Conservation (phyloP, 306 rosid genomes). For the Inga leiocalycina region DNA sequence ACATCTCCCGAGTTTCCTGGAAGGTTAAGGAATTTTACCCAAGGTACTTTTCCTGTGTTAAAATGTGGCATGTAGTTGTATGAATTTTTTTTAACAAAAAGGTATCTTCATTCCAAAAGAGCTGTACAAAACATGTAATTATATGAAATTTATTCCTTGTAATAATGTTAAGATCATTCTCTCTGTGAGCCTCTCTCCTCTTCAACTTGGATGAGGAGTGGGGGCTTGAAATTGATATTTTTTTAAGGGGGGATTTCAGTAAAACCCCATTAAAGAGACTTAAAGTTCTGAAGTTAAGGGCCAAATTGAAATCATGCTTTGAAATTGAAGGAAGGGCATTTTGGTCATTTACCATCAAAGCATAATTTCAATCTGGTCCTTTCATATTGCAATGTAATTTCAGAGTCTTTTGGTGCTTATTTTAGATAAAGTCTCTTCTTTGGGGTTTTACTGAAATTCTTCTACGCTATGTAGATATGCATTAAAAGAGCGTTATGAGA, state of each 20-base stretch:
- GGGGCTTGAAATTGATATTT: too few species aligned
- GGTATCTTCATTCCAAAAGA: too few species aligned
- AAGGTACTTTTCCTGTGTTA: background rate
- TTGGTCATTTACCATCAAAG: too few species aligned
- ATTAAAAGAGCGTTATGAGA: background rate
- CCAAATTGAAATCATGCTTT: too few species aligned
- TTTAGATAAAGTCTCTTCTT: too few species aligned
- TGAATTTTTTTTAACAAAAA: conserved; percentile 30
- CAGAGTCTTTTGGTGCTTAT: too few species aligned
- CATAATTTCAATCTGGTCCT: too few species aligned
- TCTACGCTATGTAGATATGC: background rate
- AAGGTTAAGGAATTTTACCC: conserved; percentile 23
- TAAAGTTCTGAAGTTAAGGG: too few species aligned
- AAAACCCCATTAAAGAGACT: too few species aligned
- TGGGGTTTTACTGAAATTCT: too few species aligned
- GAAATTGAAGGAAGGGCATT: too few species aligned
- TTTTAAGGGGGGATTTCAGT: background rate
- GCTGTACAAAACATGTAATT: conserved; percentile 20
- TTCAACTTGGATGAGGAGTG: background rate
- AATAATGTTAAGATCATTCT: conserved; percentile 7
- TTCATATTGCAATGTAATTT: too few species aligned
- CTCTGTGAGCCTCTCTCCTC: background rate
- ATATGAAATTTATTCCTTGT: conserved; percentile 32
- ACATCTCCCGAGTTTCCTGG: conserved; percentile 62
- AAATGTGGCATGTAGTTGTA: conserved; percentile 35